Percentiles rank a stretch among this genome's conserved stretches.
Evolutionary conservation across 495 filamentous ascomycete species (phyloP).

Genomic region (Xylaria cubensis): DNA sequence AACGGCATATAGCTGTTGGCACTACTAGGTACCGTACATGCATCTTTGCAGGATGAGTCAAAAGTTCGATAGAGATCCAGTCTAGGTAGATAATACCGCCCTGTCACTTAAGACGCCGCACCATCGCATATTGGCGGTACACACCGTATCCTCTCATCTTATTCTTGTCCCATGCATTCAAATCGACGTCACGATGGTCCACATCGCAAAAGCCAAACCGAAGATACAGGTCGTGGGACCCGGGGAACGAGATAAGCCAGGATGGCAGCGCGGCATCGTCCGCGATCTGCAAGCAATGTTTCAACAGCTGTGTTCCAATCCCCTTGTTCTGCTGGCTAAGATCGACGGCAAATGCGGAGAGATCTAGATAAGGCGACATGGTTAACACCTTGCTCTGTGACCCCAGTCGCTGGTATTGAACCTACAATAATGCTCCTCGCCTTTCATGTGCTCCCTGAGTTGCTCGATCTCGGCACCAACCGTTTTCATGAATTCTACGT

Average conservation of each 20-base stretch:
- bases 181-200: background rate
- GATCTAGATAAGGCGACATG: background rate
- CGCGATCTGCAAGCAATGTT: slow-evolving; percentile 5
- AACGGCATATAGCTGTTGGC: too few species aligned
- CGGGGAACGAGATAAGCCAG: slow-evolving; percentile 8
- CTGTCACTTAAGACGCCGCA: background rate
- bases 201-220: background rate
- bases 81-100: too few species aligned
- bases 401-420: background rate
- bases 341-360: background rate
- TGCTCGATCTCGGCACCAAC: background rate
- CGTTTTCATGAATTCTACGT: background rate
- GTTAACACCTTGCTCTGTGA: background rate
- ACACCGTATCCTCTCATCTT: background rate
- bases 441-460: background rate
- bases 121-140: background rate
- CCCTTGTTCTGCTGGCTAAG: background rate
- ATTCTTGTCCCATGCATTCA: slow-evolving; percentile 1
- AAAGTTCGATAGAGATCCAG: too few species aligned
- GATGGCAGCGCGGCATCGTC: slow-evolving; percentile 7
- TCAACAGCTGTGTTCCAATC: background rate
- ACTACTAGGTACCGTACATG: too few species aligned
- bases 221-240: slow-evolving; percentile 3
- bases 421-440: slow-evolving; percentile 2
- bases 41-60: too few species aligned